Conservation (phyloP, 2,329 filamentous ascomycete genomes). For the Talaromyces sp. region DNA sequence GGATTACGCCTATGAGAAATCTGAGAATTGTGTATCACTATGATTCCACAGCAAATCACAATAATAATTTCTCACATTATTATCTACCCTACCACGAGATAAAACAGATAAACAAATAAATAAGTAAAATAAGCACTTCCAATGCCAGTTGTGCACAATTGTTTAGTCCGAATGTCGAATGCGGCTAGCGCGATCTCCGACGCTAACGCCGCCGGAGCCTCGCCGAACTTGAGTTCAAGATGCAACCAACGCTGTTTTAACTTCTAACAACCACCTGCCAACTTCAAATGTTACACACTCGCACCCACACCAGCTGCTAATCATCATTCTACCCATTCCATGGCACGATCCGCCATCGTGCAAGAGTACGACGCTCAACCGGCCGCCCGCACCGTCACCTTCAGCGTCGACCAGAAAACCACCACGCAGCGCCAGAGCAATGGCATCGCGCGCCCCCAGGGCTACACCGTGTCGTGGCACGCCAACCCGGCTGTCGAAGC, state of each 20-base stretch:
- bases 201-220: background rate
- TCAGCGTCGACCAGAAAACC: conserved; percentile 49
- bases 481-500: conserved; percentile 92
- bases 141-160: too few relatives aligned
- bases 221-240: background rate
- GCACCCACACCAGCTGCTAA: too few relatives aligned
- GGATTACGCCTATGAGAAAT: background rate
- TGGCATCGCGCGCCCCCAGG: conserved; percentile 72
- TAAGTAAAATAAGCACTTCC: too few relatives aligned
- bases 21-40: too few relatives aligned
- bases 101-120: too few relatives aligned
- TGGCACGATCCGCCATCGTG: conserved; percentile 42
- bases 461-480: conserved; percentile 91
- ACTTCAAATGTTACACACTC: too few relatives aligned
- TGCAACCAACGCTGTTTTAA: background rate
- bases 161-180: background rate
- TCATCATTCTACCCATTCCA: conserved; percentile 14
- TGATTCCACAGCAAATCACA: too few relatives aligned
- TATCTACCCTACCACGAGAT: too few relatives aligned
- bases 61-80: too few relatives aligned
- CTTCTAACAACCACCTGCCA: background rate
- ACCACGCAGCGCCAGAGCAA: conserved; percentile 52
- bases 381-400: conserved; percentile 30
- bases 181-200: conserved; percentile 2
- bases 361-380: conserved; percentile 45